Percentiles rank a stretch among this genome's conserved stretches.
Conservation (phyloP, 768 basidiomycete species). For the Wakefieldia striispora region DNA sequence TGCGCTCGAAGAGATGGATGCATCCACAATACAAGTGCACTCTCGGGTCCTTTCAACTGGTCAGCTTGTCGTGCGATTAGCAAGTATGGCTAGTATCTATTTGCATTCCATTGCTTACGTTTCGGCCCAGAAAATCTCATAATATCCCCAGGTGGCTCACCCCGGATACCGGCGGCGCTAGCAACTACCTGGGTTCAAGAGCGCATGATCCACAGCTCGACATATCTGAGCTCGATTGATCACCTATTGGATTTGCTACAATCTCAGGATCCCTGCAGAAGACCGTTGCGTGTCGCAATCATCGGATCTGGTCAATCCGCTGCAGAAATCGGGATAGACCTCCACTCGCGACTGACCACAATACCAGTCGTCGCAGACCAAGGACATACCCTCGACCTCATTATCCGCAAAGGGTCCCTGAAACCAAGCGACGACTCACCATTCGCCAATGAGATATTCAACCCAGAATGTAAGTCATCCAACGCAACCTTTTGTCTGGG, state of each 20-base stretch:
- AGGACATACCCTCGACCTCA: slow-evolving; percentile 46
- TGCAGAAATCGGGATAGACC: slow-evolving; percentile 45
- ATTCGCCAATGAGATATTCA: slow-evolving; percentile 55
- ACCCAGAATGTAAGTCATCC: slow-evolving; percentile 40
- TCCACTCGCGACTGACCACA: slow-evolving; percentile 37
- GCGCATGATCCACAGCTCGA: slow-evolving; percentile 44
- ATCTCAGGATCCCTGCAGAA: slow-evolving; percentile 8
- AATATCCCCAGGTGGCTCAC: slow-evolving; percentile 49
- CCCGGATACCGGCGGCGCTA: slow-evolving; percentile 41
- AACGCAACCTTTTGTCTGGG: neutral
- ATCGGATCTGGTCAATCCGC: slow-evolving; percentile 50
- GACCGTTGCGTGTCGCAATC: slow-evolving; percentile 42
- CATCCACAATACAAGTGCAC: slow-evolving; percentile 38
- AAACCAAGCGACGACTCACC: slow-evolving; percentile 53
- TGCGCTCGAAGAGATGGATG: slow-evolving; percentile 32
- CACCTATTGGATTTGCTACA: slow-evolving; percentile 33
- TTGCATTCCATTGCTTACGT: slow-evolving; percentile 1
- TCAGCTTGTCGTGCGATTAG: slow-evolving; percentile 30
- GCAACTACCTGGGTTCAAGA: slow-evolving; percentile 30
- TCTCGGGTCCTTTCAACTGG: slow-evolving; percentile 37
- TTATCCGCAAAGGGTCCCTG: slow-evolving; percentile 49
- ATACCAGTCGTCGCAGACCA: slow-evolving; percentile 24
- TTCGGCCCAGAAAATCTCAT: slow-evolving; percentile 41
- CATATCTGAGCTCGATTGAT: slow-evolving; percentile 39
- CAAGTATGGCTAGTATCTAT: slow-evolving; percentile 35